phyloP scores from a whole-genome alignment of 257 asterid genomes.

The Solanum chilense region DNA sequence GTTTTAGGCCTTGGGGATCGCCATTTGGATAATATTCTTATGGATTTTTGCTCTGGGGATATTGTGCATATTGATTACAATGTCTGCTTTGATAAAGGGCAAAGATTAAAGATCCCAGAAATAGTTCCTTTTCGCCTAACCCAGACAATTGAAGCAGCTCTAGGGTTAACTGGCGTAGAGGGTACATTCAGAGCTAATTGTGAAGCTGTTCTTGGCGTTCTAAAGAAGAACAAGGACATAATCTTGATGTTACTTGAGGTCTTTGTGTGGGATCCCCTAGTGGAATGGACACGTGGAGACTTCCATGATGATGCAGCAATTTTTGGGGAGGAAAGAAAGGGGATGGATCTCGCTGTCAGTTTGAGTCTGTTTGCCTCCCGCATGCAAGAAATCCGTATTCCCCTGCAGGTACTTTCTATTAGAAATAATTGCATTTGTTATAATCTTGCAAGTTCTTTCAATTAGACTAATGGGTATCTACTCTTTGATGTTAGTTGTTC shows the following conservation, averaged over 20 bases:
- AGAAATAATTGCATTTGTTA: background rate
- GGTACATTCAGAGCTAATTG: conserved; percentile 91
- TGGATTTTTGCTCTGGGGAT: conserved; percentile 90
- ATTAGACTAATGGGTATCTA: background rate
- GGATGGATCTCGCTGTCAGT: conserved; percentile 99
- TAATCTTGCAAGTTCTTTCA: background rate
- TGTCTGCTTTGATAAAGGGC: conserved; percentile 99
- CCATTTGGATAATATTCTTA: conserved; percentile 93
- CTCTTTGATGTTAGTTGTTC: background rate
- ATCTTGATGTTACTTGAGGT: conserved; percentile 83
- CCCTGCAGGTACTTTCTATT: conserved; percentile 67
- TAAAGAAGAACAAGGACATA: conserved; percentile 91
- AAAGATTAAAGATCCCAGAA: conserved; percentile 89
- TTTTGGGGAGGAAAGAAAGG: conserved; percentile 97
- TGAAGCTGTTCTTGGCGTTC: conserved; percentile 82
- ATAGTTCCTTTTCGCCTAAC: conserved; percentile 98
- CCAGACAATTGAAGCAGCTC: conserved; percentile 91
- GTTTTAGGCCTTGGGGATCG: conserved; percentile 95
- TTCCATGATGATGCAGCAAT: conserved; percentile 98
- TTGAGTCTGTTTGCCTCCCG: conserved; percentile 96
- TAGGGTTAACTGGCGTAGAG: conserved; percentile 92
- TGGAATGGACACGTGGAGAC: conserved; percentile 98
- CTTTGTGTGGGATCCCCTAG: conserved; percentile 99
- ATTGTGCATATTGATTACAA: conserved; percentile 95
- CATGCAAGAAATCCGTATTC: conserved; percentile 93